These are phyloP conservation scores for Scedosporium minutisporum DNA, from an alignment of 2,329 filamentous ascomycete species.

Conservation along the genomic window DNA sequence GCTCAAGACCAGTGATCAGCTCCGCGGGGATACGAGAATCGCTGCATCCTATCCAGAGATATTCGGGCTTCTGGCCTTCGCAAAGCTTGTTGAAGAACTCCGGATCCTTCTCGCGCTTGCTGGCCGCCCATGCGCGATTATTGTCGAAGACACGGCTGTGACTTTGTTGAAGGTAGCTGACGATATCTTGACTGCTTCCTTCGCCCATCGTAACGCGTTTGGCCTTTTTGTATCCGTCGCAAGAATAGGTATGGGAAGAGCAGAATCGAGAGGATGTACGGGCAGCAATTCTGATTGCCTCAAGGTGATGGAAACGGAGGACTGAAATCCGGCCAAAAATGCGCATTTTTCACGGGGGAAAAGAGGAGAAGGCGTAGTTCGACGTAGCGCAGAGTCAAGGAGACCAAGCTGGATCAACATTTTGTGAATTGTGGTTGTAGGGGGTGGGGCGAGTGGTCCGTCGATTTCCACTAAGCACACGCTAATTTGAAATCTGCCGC, in stretches of 20 bases:
- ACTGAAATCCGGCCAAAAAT: neutral
- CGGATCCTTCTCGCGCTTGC: constrained; percentile 49
- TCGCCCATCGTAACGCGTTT: neutral
- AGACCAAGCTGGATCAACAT: too few species aligned
- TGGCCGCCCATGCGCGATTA: constrained; percentile 56
- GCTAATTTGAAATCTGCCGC: too few species aligned
- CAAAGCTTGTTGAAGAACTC: constrained; percentile 56
- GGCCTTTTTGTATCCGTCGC: neutral
- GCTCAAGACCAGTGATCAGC: constrained; percentile 69
- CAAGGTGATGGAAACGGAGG: neutral
- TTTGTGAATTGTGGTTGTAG: too few species aligned
- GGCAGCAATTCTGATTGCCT: neutral
- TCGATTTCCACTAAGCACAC: too few species aligned
- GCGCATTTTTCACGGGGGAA: neutral
- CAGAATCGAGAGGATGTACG: neutral
- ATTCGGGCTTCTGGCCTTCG: constrained; percentile 58
- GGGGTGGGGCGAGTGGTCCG: too few species aligned
- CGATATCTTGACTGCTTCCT: neutral
- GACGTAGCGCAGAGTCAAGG: too few species aligned
- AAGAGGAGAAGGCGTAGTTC: neutral
- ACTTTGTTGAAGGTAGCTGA: constrained; percentile 46
- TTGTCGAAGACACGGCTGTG: constrained; percentile 61
- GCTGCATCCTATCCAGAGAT: constrained; percentile 84
- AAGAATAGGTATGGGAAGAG: neutral
- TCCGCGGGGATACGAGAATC: constrained; percentile 90